Conservation (phyloP, 352 stramenopile genomes). For the Peronospora tabacina region DNA sequence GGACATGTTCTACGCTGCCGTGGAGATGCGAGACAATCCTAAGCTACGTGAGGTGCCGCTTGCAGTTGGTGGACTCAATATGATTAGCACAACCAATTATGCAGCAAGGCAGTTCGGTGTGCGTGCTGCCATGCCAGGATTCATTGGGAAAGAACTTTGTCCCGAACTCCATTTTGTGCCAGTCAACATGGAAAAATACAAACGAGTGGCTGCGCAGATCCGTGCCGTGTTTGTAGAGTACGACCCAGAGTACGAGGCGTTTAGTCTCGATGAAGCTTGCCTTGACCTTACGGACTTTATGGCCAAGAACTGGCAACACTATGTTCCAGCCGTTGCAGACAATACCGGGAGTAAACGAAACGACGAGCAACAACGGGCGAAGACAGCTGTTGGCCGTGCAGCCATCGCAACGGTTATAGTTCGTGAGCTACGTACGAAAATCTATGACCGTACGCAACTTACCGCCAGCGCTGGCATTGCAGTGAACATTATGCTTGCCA, state of each 20-base stretch:
- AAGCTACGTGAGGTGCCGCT: constrained; percentile 83
- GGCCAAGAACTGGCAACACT: constrained; percentile 43
- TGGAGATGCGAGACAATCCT: constrained; percentile 91
- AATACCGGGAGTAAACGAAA: constrained; percentile 13
- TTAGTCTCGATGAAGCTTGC: constrained; percentile 93
- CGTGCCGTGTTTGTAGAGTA: constrained; percentile 87
- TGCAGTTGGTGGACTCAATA: constrained; percentile 87
- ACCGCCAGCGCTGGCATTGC: constrained; percentile 92
- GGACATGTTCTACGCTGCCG: constrained; percentile 97
- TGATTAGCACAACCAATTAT: constrained; percentile 97
- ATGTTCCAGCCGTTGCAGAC: constrained; percentile 15
- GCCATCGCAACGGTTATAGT: constrained; percentile 59
- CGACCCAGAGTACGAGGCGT: constrained; percentile 87
- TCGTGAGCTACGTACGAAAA: constrained; percentile 72
- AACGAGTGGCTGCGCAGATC: constrained; percentile 60
- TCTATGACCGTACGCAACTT: constrained; percentile 83
- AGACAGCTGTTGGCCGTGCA: constrained; percentile 13
- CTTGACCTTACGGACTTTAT: constrained; percentile 91
- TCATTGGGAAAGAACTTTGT: constrained; percentile 93
- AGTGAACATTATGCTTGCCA: constrained; percentile 89
- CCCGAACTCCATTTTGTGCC: constrained; percentile 89
- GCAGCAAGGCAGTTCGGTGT: constrained; percentile 91
- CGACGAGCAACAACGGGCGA: constrained; percentile 4
- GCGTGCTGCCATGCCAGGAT: constrained; percentile 93
- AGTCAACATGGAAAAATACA: constrained; percentile 90